Conservation (phyloP, 2,329 filamentous ascomycete genomes). For the Claviceps cyperi region DNA sequence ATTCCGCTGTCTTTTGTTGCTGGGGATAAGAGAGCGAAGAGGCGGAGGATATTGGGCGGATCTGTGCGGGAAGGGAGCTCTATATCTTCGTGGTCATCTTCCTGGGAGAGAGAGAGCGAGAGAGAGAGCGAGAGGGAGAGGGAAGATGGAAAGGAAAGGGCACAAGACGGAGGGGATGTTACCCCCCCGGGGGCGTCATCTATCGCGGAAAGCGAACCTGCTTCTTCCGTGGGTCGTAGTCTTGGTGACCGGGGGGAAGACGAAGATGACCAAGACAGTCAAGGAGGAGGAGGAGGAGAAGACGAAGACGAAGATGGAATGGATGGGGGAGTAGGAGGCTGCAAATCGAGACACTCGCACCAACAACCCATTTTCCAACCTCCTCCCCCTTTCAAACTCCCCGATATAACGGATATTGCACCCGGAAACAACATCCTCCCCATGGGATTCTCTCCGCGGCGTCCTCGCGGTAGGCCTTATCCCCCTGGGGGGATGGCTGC, state of each 20-base stretch:
- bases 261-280: neutral
- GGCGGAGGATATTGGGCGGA: constrained; percentile 7
- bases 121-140: too few species aligned
- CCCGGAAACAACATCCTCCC: constrained; percentile 10
- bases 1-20: neutral
- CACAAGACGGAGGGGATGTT: too few species aligned
- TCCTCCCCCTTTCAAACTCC: constrained; percentile 25
- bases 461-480: constrained; percentile 21
- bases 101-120: too few species aligned
- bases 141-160: too few species aligned
- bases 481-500: constrained; percentile 23
- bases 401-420: constrained; percentile 10
- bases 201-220: too few species aligned
- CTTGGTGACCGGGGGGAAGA: neutral
- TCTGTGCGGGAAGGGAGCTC: constrained; percentile 14
- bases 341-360: neutral
- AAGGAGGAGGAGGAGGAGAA: too few species aligned
- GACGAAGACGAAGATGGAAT: neutral
- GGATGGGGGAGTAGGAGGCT: neutral
- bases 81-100: constrained; percentile 1
- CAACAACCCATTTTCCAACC: constrained; percentile 24
- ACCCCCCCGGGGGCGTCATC: too few species aligned
- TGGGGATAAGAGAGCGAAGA: constrained; percentile 8
- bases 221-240: too few species aligned
- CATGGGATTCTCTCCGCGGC: constrained; percentile 22